These are phyloP conservation scores for Cladosporium halotolerans DNA, from an alignment of 2,329 filamentous ascomycete genomes.

Conservation along the genomic window DNA sequence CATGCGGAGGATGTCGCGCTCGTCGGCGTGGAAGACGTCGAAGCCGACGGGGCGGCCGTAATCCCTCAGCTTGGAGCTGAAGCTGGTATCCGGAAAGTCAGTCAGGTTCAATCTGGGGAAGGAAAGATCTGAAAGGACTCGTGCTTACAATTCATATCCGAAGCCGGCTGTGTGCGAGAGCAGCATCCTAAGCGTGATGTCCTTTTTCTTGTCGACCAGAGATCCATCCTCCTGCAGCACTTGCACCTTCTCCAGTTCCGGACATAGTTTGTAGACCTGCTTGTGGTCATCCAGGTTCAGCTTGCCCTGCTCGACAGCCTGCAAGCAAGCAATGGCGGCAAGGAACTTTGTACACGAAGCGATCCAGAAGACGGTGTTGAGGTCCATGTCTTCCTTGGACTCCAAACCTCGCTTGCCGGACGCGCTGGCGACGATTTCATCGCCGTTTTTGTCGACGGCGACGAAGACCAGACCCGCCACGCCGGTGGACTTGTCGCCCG, in stretches of 20 bases:
- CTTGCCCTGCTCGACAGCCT: conserved; percentile 40
- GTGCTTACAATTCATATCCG: conserved; percentile 41
- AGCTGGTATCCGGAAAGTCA: too few relatives aligned
- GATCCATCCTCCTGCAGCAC: conserved; percentile 37
- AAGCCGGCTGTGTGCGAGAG: conserved; percentile 47
- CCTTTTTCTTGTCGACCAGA: conserved; percentile 37
- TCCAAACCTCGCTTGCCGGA: conserved; percentile 37
- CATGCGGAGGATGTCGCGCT: conserved; percentile 44
- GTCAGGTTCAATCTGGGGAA: too few relatives aligned
- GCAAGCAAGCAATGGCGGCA: conserved; percentile 41
- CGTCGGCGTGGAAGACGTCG: conserved; percentile 53
- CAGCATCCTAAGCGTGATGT: conserved; percentile 47
- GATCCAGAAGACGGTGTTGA: conserved; percentile 57
- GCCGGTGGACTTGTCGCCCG: conserved; percentile 25
- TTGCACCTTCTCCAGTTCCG: conserved; percentile 39
- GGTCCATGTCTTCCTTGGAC: conserved; percentile 47
- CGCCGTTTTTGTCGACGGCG: conserved; percentile 40
- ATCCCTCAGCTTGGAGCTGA: conserved; percentile 38
- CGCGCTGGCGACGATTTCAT: conserved; percentile 36
- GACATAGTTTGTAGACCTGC: conserved; percentile 35
- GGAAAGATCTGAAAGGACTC: too few relatives aligned
- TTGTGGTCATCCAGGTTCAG: conserved; percentile 38
- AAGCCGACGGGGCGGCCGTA: conserved; percentile 44
- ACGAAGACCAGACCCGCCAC: conserved; percentile 40
- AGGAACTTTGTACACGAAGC: conserved; percentile 46